A percentile compares a stretch with the other conserved stretches of the same genome.
phyloP scores from a whole-genome alignment of 208 protist genomes.

The Herpetomonas tarakana region DNA sequence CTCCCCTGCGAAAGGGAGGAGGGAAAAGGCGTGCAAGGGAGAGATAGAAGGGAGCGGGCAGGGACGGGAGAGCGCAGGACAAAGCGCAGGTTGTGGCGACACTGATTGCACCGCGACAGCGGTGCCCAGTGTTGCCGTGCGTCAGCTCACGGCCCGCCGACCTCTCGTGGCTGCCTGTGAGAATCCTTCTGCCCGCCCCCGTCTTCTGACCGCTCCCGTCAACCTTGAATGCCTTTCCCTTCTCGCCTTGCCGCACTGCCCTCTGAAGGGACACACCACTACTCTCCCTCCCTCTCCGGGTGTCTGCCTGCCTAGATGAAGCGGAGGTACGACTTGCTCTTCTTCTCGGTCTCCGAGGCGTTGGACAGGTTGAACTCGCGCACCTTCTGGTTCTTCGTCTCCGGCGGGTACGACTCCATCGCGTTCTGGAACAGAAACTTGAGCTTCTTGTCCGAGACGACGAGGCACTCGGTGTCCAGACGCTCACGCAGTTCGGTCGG shows the following conservation, averaged over 20 bases:
- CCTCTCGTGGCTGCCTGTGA: too few species aligned
- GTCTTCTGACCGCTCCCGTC: background rate
- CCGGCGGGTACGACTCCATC: conserved; percentile 49
- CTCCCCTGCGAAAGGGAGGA: too few species aligned
- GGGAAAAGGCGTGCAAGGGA: too few species aligned
- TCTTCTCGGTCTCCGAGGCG: conserved; percentile 10
- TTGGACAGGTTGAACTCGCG: conserved; percentile 47
- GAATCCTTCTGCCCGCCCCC: too few species aligned
- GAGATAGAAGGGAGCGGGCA: too few species aligned
- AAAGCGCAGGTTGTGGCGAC: too few species aligned
- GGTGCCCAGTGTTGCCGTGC: too few species aligned
- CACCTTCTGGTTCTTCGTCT: conserved; percentile 61
- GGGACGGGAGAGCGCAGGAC: too few species aligned
- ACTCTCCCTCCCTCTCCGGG: too few species aligned
- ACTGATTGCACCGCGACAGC: too few species aligned
- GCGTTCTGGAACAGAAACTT: conserved; percentile 78
- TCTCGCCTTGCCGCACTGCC: background rate
- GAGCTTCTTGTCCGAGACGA: conserved; percentile 57
- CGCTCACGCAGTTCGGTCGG: conserved; percentile 43
- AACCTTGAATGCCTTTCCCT: conserved; percentile 1
- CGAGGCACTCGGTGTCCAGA: conserved; percentile 40
- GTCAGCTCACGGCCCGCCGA: too few species aligned
- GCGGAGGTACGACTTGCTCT: conserved; percentile 24
- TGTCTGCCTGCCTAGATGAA: conserved; percentile 22
- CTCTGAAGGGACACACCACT: too few species aligned